These are phyloP conservation scores for Podaxis rugospora DNA, from an alignment of 768 basidiomycete species.

Conservation along the genomic window DNA sequence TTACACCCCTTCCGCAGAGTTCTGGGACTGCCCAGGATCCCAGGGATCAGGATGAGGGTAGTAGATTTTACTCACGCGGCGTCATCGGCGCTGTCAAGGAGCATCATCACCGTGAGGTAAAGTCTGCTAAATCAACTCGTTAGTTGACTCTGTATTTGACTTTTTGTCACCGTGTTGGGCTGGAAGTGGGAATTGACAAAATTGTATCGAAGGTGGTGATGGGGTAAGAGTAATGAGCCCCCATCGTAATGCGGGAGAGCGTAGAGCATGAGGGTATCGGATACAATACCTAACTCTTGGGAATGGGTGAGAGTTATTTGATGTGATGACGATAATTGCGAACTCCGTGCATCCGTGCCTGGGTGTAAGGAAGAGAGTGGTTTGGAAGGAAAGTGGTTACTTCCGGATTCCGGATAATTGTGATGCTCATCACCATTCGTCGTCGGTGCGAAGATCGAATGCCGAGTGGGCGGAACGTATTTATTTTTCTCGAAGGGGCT, in stretches of 20 bases:
- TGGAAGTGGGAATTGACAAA: neutral
- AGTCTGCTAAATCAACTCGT: neutral
- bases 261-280: neutral
- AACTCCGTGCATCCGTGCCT: neutral
- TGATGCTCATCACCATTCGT: neutral
- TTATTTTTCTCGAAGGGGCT: neutral
- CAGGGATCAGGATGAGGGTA: neutral
- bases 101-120: neutral
- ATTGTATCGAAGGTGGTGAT: too few relatives aligned
- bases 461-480: neutral
- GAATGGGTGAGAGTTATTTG: neutral
- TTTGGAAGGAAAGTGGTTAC: neutral
- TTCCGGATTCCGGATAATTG: neutral
- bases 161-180: neutral
- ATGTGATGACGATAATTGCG: neutral
- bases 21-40: neutral
- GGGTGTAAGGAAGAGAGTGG: neutral
- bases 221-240: neutral
- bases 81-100: neutral
- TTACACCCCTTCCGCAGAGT: neutral
- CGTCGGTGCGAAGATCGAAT: neutral
- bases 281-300: slow-evolving; percentile 1
- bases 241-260: neutral
- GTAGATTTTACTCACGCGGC: neutral
- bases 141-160: neutral